phyloP scores from a whole-genome alignment of 768 basidiomycete genomes.

The Calvatia gigantea region DNA sequence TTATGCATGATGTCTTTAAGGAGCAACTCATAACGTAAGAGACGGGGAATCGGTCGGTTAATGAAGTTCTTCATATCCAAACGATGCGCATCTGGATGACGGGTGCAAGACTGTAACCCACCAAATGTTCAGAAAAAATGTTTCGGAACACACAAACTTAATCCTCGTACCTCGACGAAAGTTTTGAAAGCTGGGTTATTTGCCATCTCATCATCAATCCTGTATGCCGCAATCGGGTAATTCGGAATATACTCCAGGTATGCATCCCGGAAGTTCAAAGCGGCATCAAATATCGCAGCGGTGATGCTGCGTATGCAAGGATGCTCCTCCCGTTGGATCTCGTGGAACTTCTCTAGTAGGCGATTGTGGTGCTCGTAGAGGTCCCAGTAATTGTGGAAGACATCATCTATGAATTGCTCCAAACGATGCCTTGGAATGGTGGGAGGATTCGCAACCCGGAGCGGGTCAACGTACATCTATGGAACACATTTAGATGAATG shows the following conservation, averaged over 20 bases:
- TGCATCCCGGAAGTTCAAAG: slow-evolving; percentile 87
- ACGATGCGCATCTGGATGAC: slow-evolving; percentile 74
- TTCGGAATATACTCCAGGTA: slow-evolving; percentile 95
- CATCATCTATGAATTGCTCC: slow-evolving; percentile 76
- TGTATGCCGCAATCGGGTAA: slow-evolving; percentile 86
- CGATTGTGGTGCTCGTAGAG: slow-evolving; percentile 71
- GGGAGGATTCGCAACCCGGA: slow-evolving; percentile 70
- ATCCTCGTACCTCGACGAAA: slow-evolving; percentile 68
- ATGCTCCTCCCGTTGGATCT: slow-evolving; percentile 86
- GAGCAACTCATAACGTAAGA: slow-evolving; percentile 85
- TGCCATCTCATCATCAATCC: slow-evolving; percentile 85
- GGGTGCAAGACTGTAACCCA: slow-evolving; percentile 35
- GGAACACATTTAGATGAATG: slow-evolving; percentile 8
- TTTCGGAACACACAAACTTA: slow-evolving; percentile 17
- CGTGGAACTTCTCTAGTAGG: slow-evolving; percentile 77
- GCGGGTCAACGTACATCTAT: slow-evolving; percentile 32
- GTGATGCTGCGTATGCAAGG: slow-evolving; percentile 77
- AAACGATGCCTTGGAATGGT: slow-evolving; percentile 72
- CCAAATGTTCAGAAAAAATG: not conserved
- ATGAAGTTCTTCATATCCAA: slow-evolving; percentile 94
- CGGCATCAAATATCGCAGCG: slow-evolving; percentile 82
- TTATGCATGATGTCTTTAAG: slow-evolving; percentile 78
- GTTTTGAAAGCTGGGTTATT: slow-evolving; percentile 76
- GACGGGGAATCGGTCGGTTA: slow-evolving; percentile 85
- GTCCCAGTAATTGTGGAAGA: slow-evolving; percentile 85